Evolutionary conservation across 78 protist species (phyloP).

Genomic region (Capsaspora owczarzaki): DNA sequence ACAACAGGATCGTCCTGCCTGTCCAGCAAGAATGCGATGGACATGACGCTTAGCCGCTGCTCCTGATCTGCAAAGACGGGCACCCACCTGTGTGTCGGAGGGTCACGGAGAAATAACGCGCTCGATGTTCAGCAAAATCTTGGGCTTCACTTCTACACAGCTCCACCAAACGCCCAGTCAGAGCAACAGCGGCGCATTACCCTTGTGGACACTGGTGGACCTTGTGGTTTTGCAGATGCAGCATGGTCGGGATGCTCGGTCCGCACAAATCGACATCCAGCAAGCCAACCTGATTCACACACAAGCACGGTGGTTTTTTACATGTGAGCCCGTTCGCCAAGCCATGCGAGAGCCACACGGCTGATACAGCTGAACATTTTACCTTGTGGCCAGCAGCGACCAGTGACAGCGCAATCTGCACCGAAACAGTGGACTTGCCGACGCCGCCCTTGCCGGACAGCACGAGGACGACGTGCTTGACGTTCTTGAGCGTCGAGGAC

Average conservation of each 20-base stretch:
- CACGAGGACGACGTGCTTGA: constrained; percentile 41
- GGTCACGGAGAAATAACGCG: neutral
- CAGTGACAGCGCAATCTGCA: constrained; percentile 39
- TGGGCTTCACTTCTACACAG: too few species aligned
- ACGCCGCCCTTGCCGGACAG: constrained; percentile 86
- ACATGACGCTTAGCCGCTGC: constrained; percentile 40
- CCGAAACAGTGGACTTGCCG: constrained; percentile 57
- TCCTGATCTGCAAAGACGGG: constrained; percentile 48
- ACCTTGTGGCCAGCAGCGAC: constrained; percentile 9
- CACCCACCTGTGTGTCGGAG: too few species aligned
- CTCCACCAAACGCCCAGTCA: too few species aligned
- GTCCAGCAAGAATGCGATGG: constrained; percentile 52
- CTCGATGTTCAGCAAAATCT: neutral
- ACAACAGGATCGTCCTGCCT: constrained; percentile 47
- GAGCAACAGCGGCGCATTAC: too few species aligned
- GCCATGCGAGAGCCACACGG: too few species aligned
- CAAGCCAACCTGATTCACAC: constrained; percentile 65
- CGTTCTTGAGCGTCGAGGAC: neutral
- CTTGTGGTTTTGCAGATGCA: constrained; percentile 46
- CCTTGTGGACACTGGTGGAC: constrained; percentile 58
- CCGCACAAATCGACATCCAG: constrained; percentile 89
- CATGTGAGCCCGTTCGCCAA: neutral
- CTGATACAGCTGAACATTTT: too few species aligned
- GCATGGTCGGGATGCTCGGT: constrained; percentile 67
- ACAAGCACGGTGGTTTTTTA: constrained; percentile 14